Evolutionary conservation across 495 filamentous ascomycete genomes (phyloP).

Genomic region (Articulospora tetracladia): DNA sequence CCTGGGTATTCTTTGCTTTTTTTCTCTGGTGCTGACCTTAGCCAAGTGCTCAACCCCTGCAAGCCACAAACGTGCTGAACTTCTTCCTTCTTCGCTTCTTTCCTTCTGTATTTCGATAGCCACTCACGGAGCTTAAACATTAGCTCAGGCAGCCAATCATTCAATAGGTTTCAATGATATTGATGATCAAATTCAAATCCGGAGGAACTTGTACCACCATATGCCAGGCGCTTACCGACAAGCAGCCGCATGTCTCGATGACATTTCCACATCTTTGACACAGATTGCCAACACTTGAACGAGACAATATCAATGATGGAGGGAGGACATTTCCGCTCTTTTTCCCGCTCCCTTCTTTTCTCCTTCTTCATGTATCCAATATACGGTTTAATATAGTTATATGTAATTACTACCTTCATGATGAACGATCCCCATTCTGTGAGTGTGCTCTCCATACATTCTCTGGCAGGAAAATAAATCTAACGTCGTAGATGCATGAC

Average conservation of each 20-base stretch:
- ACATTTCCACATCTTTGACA: background rate
- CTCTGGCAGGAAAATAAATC: background rate
- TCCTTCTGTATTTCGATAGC: too few species aligned
- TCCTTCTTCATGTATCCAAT: too few species aligned
- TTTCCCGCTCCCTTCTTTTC: background rate
- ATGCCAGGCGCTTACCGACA: background rate
- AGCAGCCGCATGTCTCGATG: background rate
- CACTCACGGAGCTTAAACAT: background rate
- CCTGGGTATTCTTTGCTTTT: background rate
- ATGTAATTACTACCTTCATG: background rate
- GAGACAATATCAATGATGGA: background rate
- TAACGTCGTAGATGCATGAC: background rate
- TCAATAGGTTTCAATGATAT: background rate
- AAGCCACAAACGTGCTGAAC: background rate
- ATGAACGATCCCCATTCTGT: background rate
- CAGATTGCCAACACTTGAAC: background rate
- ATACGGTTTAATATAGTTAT: too few species aligned
- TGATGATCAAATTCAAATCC: background rate
- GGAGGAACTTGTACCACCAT: too few species aligned
- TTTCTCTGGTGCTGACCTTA: background rate
- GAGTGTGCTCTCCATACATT: too few species aligned
- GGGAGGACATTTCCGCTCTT: background rate
- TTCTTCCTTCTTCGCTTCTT: background rate
- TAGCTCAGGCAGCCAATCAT: background rate
- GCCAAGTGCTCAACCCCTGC: background rate